A percentile compares a stretch with the other conserved stretches of the same genome.
These are phyloP conservation scores for Chalaropsis ovoidea DNA, from an alignment of 2,329 filamentous ascomycete genomes.

Conservation along the genomic window DNA sequence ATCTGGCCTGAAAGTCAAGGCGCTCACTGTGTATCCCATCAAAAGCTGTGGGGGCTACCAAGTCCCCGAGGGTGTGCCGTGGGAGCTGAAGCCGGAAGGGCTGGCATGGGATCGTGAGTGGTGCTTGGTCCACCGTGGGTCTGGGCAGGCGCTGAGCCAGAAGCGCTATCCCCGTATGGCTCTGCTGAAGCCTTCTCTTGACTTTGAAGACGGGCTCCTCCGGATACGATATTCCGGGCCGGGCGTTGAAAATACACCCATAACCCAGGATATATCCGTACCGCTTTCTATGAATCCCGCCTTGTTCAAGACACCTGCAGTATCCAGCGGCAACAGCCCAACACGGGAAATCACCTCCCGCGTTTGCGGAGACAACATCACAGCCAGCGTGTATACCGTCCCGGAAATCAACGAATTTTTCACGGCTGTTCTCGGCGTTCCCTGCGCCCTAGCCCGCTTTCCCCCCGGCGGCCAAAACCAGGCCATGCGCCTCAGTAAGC, in stretches of 20 bases:
- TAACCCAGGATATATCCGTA: constrained; percentile 37
- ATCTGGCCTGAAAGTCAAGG: constrained; percentile 39
- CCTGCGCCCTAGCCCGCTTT: constrained; percentile 76
- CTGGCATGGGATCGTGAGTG: constrained; percentile 93
- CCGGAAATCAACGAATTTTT: constrained; percentile 64
- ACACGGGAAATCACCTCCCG: constrained; percentile 38
- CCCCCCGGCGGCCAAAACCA: constrained; percentile 54
- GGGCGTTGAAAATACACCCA: constrained; percentile 27
- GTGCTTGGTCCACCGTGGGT: constrained; percentile 83
- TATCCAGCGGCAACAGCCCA: neutral
- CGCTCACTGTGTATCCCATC: constrained; percentile 73
- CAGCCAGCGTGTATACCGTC: constrained; percentile 59
- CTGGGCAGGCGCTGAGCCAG: constrained; percentile 74
- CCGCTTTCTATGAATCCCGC: constrained; percentile 60
- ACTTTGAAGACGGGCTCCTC: constrained; percentile 58
- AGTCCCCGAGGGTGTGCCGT: constrained; percentile 52
- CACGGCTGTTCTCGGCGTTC: constrained; percentile 59
- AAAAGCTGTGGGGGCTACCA: constrained; percentile 82
- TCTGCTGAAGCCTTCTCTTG: constrained; percentile 62
- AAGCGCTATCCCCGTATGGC: constrained; percentile 85
- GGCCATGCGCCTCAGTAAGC: constrained; percentile 58
- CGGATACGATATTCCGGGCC: constrained; percentile 45
- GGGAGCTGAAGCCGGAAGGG: constrained; percentile 73
- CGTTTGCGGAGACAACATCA: constrained; percentile 74
- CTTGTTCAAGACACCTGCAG: constrained; percentile 37